phyloP scores from a whole-genome alignment of 441 rosid species.

The Aquilaria agallochum region DNA sequence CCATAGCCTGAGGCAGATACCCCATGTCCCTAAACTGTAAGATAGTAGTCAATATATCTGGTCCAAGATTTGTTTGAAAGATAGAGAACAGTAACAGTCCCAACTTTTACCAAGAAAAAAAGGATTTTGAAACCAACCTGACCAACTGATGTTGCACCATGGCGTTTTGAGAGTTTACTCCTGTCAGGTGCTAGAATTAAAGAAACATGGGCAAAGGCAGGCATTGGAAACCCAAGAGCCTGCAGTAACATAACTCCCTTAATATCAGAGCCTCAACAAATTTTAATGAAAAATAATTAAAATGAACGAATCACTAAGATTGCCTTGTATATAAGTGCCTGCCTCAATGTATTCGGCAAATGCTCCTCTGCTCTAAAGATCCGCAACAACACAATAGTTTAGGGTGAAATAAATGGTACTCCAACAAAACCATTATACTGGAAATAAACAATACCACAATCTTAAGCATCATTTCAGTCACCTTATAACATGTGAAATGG shows the following conservation, averaged over 20 bases:
- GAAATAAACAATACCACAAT: not conserved
- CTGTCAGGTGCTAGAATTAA: slow-evolving; percentile 94
- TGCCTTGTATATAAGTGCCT: slow-evolving; percentile 89
- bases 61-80: not conserved
- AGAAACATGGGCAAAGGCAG: slow-evolving; percentile 89
- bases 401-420: not conserved
- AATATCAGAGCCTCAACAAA: slow-evolving; percentile 13
- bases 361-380: slow-evolving; percentile 88
- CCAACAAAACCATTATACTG: slow-evolving; percentile 3
- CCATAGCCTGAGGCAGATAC: slow-evolving; percentile 88
- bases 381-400: slow-evolving; percentile 13
- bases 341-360: slow-evolving; percentile 87
- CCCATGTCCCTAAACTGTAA: slow-evolving; percentile 94
- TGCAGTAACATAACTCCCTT: slow-evolving; percentile 25
- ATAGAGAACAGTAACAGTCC: slow-evolving; percentile 9
- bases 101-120: slow-evolving; percentile 7
- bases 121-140: slow-evolving; percentile 47
- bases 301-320: slow-evolving; percentile 3
- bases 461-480: slow-evolving; percentile 20
- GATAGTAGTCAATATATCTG: slow-evolving; percentile 7
- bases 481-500: slow-evolving; percentile 96
- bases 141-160: slow-evolving; percentile 97
- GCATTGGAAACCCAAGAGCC: slow-evolving; percentile 95
- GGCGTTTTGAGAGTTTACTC: slow-evolving; percentile 92
- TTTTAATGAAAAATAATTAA: slow-evolving; percentile 3